phyloP scores from a whole-genome alignment of 495 filamentous ascomycete species.

The Terfezia claveryi region DNA sequence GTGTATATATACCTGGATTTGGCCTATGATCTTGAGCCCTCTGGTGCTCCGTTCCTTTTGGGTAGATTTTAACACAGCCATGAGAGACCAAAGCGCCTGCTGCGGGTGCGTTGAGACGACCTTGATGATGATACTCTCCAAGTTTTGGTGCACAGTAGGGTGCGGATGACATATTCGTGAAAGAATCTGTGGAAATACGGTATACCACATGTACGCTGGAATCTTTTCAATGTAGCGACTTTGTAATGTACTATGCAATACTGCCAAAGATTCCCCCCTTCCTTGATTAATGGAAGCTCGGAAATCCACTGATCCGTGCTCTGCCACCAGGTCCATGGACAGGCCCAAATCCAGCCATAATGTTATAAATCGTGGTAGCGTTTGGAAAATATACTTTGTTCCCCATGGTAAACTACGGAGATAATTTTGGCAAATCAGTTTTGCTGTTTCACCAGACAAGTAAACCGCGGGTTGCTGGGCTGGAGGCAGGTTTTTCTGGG shows the following conservation, averaged over 20 bases:
- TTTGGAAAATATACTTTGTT: conserved; percentile 87
- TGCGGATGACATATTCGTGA: conserved; percentile 44
- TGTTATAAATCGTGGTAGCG: conserved; percentile 69
- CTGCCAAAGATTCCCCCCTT: conserved; percentile 42
- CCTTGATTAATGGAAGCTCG: conserved; percentile 30
- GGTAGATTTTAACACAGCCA: conserved; percentile 49
- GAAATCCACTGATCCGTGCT: conserved; percentile 44
- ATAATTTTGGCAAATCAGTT: conserved; percentile 58
- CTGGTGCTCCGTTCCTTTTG: conserved; percentile 30
- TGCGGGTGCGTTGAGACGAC: conserved; percentile 60
- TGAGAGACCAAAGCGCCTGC: conserved; percentile 65
- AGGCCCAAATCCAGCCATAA: conserved; percentile 84
- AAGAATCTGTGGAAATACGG: conserved; percentile 75
- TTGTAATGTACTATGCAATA: conserved; percentile 41
- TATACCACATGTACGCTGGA: conserved; percentile 38
- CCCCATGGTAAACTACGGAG: conserved; percentile 57
- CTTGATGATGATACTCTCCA: conserved; percentile 50
- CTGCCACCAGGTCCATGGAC: conserved; percentile 34
- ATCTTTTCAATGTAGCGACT: too few relatives aligned
- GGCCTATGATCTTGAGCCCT: conserved; percentile 29
- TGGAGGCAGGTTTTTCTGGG: conserved; percentile 53
- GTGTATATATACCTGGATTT: conserved; percentile 15
- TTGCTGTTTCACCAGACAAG: conserved; percentile 50
- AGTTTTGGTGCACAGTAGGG: conserved; percentile 42
- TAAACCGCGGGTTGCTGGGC: conserved; percentile 36